These are phyloP conservation scores for Arachis monticola DNA, from an alignment of 331 rosid species.

Conservation along the genomic window DNA sequence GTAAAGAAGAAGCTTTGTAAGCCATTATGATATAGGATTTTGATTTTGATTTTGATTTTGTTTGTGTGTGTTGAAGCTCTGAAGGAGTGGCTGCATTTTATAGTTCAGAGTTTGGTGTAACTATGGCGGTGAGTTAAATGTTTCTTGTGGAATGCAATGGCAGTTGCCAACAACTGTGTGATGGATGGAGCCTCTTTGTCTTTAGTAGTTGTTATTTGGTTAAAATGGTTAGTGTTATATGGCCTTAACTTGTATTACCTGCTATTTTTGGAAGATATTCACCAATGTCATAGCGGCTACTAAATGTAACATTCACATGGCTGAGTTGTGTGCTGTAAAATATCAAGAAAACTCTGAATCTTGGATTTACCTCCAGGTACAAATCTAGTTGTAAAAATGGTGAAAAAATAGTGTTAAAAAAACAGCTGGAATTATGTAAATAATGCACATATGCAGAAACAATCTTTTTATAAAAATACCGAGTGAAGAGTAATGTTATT, in stretches of 20 bases:
- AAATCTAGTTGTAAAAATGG: too few relatives aligned
- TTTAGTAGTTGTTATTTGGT: conserved; percentile 37
- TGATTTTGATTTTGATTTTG: neutral
- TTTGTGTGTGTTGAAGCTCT: conserved; percentile 31
- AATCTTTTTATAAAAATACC: too few relatives aligned
- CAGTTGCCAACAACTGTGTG: conserved; percentile 25
- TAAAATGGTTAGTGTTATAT: conserved; percentile 17
- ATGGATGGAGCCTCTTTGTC: neutral
- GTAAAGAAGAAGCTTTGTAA: conserved; percentile 39
- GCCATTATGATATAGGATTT: conserved; percentile 41
- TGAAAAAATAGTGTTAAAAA: neutral
- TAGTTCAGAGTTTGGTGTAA: conserved; percentile 44
- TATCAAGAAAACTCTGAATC: too few relatives aligned
- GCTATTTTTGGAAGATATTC: conserved; percentile 41
- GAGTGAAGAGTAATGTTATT: too few relatives aligned
- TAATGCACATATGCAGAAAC: neutral
- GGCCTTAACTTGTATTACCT: conserved; percentile 34
- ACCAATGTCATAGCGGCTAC: conserved; percentile 55
- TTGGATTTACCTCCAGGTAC: neutral
- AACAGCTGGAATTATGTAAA: neutral
- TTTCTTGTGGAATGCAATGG: neutral
- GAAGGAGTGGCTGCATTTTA: conserved; percentile 26
- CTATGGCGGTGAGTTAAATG: conserved; percentile 59
- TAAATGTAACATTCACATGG: conserved; percentile 46
- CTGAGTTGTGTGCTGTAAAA: conserved; percentile 27